Evolutionary conservation across 768 basidiomycete genomes (phyloP).

Genomic region (Porpolomopsis calyptriformis): DNA sequence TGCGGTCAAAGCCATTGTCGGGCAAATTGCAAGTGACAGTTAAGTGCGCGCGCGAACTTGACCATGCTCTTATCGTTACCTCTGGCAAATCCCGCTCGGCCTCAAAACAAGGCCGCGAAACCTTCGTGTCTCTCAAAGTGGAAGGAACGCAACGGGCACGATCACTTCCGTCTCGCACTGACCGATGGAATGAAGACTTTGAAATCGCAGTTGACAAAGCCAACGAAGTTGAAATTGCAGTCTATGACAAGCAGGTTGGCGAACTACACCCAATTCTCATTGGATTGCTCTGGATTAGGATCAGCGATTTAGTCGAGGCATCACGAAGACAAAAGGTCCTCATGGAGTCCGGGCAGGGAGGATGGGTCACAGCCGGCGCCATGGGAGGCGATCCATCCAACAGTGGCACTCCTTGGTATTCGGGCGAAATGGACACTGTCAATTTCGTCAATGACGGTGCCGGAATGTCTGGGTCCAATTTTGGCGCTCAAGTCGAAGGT

Average conservation of each 20-base stretch:
- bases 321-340: constrained; percentile 85
- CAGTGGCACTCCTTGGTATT: constrained; percentile 21
- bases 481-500: constrained; percentile 51
- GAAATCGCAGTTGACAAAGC: constrained; percentile 96
- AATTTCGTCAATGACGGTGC: constrained; percentile 38
- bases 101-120: constrained; percentile 73
- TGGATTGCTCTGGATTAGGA: constrained; percentile 88
- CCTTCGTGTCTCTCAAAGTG: constrained; percentile 87
- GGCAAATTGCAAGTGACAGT: constrained; percentile 86
- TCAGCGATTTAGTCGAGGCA: constrained; percentile 90
- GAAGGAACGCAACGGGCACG: constrained; percentile 90
- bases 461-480: constrained; percentile 22
- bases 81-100: constrained; percentile 55
- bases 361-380: constrained; percentile 93
- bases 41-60: constrained; percentile 85
- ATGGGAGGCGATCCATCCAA: constrained; percentile 56
- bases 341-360: constrained; percentile 75
- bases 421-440: constrained; percentile 36
- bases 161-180: constrained; percentile 87
- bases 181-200: constrained; percentile 97
- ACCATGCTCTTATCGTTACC: constrained; percentile 75
- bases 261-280: constrained; percentile 80
- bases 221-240: constrained; percentile 93
- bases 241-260: constrained; percentile 84
- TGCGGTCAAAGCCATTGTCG: constrained; percentile 87